Base-by-base conservation (phyloP, 2,329 filamentous ascomycete species). In the Anisogramma anomala region DNA sequence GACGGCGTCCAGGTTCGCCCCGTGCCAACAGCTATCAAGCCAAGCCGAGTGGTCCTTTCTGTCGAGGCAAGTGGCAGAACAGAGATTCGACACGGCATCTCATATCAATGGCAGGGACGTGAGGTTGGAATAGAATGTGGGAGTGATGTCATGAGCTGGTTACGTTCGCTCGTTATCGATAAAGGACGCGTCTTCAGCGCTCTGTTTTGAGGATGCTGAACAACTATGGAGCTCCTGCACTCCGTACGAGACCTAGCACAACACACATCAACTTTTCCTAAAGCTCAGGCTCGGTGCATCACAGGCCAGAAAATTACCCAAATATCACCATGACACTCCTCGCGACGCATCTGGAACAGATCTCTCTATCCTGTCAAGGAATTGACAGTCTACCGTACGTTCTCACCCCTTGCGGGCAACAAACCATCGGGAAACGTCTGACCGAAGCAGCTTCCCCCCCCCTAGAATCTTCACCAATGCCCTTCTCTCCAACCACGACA, bases 381-480 rank as follows among this genome's bases (percentile, higher is more conserved):
- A 87, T 88, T 50, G 73, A 80, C 46, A 77, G 79, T 38, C 71
- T 88, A 14, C 80, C 81, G 83, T 87, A 64, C 47, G 75, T 54
- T 9, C 3, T 18, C 13, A n/a, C n/a, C n/a, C n/a, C n/a, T n/a
- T n/a, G n/a, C n/a, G n/a, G n/a, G n/a, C n/a, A 13, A 3, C 25
- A 13, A 3, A 27, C 11, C 11, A 10, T 17, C 6, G 30, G 7
- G 4, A 26, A 4, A 6, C 6, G 20, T 15, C 32, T 32, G 31
- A 39, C 43, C 1, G 15, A 22, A 37, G 49, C 8, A 93, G 86
- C 25, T 96, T 96, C 53, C 85, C 85, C 30, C 77, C 77, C 2
- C 85, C 89, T n/a, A 93, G 85, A 55, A 87, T 91, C 55, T 98
- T 96, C 65, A 91, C 88, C 51, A 95, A 94, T 59, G 87, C 91